These are phyloP conservation scores for Forsythia suspensa DNA, from an alignment of 257 asterid species.

Conservation along the genomic window DNA sequence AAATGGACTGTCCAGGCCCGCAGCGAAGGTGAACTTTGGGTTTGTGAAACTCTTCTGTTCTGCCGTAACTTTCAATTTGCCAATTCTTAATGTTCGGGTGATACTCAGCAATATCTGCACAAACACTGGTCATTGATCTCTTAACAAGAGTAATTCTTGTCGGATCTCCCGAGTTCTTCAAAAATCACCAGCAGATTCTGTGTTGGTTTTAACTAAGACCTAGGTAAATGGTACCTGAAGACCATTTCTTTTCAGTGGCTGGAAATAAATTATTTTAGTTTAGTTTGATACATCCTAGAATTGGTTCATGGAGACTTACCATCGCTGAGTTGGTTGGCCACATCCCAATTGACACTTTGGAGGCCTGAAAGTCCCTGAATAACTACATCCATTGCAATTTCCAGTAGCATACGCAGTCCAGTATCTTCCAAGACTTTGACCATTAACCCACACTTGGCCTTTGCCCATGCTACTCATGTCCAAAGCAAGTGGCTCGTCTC, in stretches of 20 bases:
- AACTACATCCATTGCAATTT: slow-evolving; percentile 66
- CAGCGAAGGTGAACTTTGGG: slow-evolving; percentile 82
- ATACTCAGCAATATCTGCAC: slow-evolving; percentile 82
- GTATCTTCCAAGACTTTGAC: slow-evolving; percentile 79
- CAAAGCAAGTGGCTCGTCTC: slow-evolving; percentile 87
- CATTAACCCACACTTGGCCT: slow-evolving; percentile 92
- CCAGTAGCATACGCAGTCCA: slow-evolving; percentile 83
- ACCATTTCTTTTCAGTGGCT: slow-evolving; percentile 9
- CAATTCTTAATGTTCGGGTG: slow-evolving; percentile 82
- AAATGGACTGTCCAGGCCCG: slow-evolving; percentile 60
- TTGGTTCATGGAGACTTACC: slow-evolving; percentile 40
- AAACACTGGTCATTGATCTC: slow-evolving; percentile 70
- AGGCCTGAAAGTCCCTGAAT: slow-evolving; percentile 65
- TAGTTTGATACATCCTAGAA: background rate
- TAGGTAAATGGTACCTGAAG: slow-evolving; percentile 90
- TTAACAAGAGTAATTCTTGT: slow-evolving; percentile 64
- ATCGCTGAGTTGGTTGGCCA: slow-evolving; percentile 88
- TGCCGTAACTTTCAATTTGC: slow-evolving; percentile 79
- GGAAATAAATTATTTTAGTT: background rate
- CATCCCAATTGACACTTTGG: slow-evolving; percentile 80
- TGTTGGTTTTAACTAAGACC: slow-evolving; percentile 81
- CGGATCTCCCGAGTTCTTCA: slow-evolving; percentile 95
- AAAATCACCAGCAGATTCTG: slow-evolving; percentile 77
- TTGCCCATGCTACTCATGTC: slow-evolving; percentile 95
- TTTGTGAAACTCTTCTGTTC: slow-evolving; percentile 50